Evolutionary conservation across 2,329 filamentous ascomycete species (phyloP).

Genomic region (Calonectria henricotiae): DNA sequence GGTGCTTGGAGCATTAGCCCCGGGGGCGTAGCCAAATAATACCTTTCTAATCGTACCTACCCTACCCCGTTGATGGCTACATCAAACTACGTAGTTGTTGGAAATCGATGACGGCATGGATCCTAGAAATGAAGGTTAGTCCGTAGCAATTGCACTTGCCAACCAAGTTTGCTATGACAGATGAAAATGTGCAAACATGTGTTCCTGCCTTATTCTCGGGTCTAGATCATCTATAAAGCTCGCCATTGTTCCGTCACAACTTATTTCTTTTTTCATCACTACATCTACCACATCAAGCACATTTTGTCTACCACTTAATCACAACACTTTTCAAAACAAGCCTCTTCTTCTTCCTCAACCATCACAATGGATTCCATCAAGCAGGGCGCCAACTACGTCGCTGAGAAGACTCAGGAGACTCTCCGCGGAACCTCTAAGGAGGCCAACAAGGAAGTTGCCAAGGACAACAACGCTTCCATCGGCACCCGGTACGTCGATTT

Average conservation of each 20-base stretch:
- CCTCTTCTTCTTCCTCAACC: constrained; percentile 18
- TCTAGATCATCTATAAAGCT: constrained; percentile 24
- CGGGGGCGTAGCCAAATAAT: neutral
- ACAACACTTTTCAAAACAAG: neutral
- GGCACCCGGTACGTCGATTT: constrained; percentile 66
- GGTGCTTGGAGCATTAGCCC: neutral
- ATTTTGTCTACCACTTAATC: constrained; percentile 26
- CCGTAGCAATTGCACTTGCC: neutral
- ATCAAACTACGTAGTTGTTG: neutral
- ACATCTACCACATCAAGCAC: constrained; percentile 10
- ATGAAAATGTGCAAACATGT: constrained; percentile 12
- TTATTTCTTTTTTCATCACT: neutral
- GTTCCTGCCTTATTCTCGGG: constrained; percentile 10
- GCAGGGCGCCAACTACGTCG: constrained; percentile 78
- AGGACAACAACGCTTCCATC: constrained; percentile 70
- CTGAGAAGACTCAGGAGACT: constrained; percentile 74
- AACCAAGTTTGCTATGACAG: neutral
- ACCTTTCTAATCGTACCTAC: neutral
- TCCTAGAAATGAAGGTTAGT: constrained; percentile 1
- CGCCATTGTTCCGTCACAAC: neutral
- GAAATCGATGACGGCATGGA: constrained; percentile 23
- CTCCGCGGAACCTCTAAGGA: constrained; percentile 75
- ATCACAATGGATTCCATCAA: constrained; percentile 69
- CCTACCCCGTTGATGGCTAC: neutral
- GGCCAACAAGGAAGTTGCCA: constrained; percentile 79